phyloP scores from a whole-genome alignment of 148 eudicot species.

The Camellia granthamiana region DNA sequence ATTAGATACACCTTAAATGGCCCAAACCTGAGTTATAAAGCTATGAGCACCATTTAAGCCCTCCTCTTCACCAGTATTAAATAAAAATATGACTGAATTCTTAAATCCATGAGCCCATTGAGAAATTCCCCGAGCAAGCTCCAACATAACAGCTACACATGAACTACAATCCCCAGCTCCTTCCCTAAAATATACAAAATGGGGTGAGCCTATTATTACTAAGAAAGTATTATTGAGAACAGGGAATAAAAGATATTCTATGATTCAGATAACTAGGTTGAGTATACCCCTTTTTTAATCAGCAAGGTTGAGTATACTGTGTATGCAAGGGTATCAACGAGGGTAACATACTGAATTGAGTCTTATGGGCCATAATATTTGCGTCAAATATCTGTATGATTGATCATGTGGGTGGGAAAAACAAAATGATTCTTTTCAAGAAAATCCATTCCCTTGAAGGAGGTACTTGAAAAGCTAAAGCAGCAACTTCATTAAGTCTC shows the following conservation, averaged over 20 bases:
- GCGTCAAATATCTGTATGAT: not conserved
- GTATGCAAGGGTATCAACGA: not conserved
- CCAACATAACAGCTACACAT: conserved; percentile 91
- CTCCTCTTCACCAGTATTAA: conserved; percentile 97
- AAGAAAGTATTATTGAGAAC: not conserved
- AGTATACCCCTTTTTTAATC: not conserved
- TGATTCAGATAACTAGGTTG: not conserved
- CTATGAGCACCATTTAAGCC: conserved; percentile 98
- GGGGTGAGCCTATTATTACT: not conserved
- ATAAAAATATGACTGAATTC: conserved; percentile 77
- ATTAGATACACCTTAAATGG: not conserved
- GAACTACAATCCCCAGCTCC: conserved; percentile 99
- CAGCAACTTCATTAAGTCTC: not conserved
- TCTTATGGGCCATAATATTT: not conserved
- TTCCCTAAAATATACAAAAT: conserved; percentile 50
- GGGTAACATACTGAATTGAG: not conserved
- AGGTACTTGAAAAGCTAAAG: not conserved
- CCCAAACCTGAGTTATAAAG: conserved; percentile 83
- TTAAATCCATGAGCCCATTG: conserved; percentile 96
- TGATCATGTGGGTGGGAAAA: not conserved
- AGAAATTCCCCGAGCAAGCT: conserved; percentile 92
- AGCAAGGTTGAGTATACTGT: not conserved
- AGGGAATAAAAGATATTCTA: not conserved
- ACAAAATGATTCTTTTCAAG: conserved; percentile 8
- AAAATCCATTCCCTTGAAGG: not conserved